A percentile compares a stretch with the other conserved stretches of the same genome.
These are phyloP conservation scores for Rhizopogon rudus DNA, from an alignment of 768 basidiomycete species.

Conservation along the genomic window DNA sequence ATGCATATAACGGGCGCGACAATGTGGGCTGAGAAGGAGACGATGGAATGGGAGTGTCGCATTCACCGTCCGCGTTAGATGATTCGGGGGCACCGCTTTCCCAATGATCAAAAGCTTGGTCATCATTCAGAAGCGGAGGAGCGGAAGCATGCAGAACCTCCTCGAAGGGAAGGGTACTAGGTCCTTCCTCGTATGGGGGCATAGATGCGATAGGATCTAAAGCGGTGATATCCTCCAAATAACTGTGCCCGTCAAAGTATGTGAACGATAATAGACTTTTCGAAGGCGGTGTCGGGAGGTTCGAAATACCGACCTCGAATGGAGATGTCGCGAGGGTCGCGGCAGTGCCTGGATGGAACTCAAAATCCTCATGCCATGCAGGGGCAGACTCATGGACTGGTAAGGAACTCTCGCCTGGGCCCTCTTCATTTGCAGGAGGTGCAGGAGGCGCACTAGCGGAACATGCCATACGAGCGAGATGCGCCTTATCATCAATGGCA, in stretches of 20 bases:
- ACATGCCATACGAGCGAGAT: slow-evolving; percentile 48
- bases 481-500: slow-evolving; percentile 59
- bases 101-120: slow-evolving; percentile 19
- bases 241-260: not conserved
- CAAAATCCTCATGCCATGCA: slow-evolving; percentile 47
- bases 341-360: slow-evolving; percentile 31
- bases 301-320: slow-evolving; percentile 26
- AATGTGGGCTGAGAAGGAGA: not conserved
- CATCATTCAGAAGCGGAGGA: slow-evolving; percentile 26
- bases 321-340: slow-evolving; percentile 40
- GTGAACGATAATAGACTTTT: not conserved
- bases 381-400: slow-evolving; percentile 40
- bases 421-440: slow-evolving; percentile 32
- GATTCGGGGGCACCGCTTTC: slow-evolving; percentile 6
- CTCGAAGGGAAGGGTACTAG: slow-evolving; percentile 28
- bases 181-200: not conserved
- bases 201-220: not conserved
- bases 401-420: slow-evolving; percentile 9
- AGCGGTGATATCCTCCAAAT: not conserved
- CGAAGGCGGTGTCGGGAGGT: not conserved
- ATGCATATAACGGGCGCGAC: not conserved
- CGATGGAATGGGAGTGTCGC: slow-evolving; percentile 1
- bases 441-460: slow-evolving; percentile 50
- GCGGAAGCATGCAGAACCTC: slow-evolving; percentile 42
- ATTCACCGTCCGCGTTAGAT: not conserved